phyloP scores from a whole-genome alignment of 1,139 yeast species.

The Yamadazyma pseudoaaseri region DNA sequence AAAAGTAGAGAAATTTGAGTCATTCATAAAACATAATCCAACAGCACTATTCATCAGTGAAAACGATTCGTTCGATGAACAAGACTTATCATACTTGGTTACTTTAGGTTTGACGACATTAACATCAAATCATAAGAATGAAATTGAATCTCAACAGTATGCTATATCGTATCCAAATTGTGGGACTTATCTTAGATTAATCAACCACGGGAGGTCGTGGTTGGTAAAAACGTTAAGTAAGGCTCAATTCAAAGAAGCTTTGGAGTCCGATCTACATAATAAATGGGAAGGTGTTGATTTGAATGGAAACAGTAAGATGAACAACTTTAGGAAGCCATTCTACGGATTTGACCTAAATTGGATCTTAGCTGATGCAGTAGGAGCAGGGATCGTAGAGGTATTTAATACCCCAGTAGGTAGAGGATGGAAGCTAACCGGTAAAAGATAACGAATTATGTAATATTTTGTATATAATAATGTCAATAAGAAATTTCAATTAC shows the following conservation, averaged over 20 bases:
- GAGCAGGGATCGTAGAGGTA: constrained; percentile 68
- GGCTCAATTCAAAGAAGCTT: constrained; percentile 49
- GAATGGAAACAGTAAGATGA: constrained; percentile 33
- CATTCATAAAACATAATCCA: constrained; percentile 26
- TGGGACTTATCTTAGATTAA: constrained; percentile 53
- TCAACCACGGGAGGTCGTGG: constrained; percentile 50
- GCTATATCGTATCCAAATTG: constrained; percentile 60
- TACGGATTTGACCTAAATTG: constrained; percentile 61
- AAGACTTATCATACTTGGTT: constrained; percentile 38
- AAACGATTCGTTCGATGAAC: constrained; percentile 22
- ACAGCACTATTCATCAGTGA: constrained; percentile 29
- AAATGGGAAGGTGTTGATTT: constrained; percentile 47
- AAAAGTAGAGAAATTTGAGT: constrained; percentile 22
- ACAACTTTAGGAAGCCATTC: constrained; percentile 53
- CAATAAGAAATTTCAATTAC: constrained; percentile 15
- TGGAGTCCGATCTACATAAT: constrained; percentile 48
- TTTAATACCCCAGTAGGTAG: constrained; percentile 69
- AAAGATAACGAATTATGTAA: constrained; percentile 19
- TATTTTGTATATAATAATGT: neutral
- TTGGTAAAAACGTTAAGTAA: constrained; percentile 43
- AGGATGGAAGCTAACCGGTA: constrained; percentile 65
- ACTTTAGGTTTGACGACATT: constrained; percentile 56
- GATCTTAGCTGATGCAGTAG: constrained; percentile 64
- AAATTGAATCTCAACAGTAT: constrained; percentile 42
- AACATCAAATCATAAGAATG: constrained; percentile 48